Evolutionary conservation across 768 basidiomycete genomes (phyloP).

Genomic region (Tricholoma sp.): DNA sequence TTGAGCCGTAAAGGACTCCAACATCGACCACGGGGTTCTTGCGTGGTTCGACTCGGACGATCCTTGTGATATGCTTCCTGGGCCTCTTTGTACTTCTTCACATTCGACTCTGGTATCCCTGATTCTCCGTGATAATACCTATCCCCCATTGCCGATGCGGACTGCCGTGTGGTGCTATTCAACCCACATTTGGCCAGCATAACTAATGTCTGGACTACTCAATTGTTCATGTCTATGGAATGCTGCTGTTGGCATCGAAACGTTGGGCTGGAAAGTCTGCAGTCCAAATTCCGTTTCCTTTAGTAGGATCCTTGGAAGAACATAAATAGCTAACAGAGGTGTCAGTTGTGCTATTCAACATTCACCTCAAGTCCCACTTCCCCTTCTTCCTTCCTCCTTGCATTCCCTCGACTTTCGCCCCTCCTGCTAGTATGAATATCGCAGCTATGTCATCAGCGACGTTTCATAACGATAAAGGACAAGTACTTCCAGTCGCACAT

Average conservation of each 20-base stretch:
- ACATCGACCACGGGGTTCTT: too few relatives aligned
- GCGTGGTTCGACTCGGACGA: too few relatives aligned
- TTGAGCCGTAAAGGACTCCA: too few relatives aligned
- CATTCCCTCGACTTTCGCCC: neutral
- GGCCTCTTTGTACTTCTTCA: neutral
- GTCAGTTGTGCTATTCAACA: neutral
- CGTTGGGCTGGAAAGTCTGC: neutral
- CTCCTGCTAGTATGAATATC: neutral
- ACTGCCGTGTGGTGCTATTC: neutral
- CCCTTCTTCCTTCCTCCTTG: too few relatives aligned
- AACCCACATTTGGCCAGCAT: neutral
- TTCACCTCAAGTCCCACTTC: neutral
- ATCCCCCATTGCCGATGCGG: neutral
- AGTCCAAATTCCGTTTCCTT: neutral
- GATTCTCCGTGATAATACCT: neutral
- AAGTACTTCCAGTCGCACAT: neutral
- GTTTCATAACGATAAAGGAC: neutral
- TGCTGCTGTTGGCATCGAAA: neutral
- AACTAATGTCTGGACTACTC: neutral
- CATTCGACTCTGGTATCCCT: neutral
- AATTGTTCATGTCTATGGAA: neutral
- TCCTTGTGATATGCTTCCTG: neutral
- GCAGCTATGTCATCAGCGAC: neutral
- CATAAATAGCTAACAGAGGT: neutral
- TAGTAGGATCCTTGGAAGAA: neutral